phyloP scores from a whole-genome alignment of 257 asterid species.

The Solanum dulcamara region DNA sequence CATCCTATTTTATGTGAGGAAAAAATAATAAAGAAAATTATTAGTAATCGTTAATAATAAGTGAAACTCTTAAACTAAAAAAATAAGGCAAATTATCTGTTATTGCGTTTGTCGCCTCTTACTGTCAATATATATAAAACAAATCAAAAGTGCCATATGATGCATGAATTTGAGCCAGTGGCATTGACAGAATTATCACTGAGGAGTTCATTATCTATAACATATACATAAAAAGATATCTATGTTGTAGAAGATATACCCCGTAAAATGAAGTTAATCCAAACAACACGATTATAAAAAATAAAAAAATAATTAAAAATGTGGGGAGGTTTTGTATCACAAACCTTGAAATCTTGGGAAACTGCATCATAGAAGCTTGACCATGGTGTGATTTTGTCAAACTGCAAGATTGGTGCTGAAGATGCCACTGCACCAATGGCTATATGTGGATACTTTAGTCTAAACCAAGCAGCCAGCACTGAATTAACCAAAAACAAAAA shows the following conservation, averaged over 20 bases:
- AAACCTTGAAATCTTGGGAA: slow-evolving; percentile 75
- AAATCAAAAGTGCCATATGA: not conserved
- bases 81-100: not conserved
- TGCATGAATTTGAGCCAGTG: not conserved
- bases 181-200: not conserved
- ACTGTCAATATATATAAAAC: no score
- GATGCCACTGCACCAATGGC: slow-evolving; percentile 86
- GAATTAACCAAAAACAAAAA: not conserved
- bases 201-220: not conserved
- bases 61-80: not conserved
- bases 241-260: not conserved
- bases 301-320: no score
- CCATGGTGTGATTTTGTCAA: slow-evolving; percentile 72
- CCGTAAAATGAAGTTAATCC: not conserved
- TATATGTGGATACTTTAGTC: slow-evolving; percentile 65
- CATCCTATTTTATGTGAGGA: slow-evolving; percentile 28
- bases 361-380: slow-evolving; percentile 78
- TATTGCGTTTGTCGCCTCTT: fast-evolving
- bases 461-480: slow-evolving; percentile 90
- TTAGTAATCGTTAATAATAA: not conserved
- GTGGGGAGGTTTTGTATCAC: not conserved
- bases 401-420: slow-evolving; percentile 77
- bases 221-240: not conserved
- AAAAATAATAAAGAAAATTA: not conserved
- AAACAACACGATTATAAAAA: not conserved